Conservation (phyloP, 2,329 filamentous ascomycete genomes). For the Cadophora gregata region DNA sequence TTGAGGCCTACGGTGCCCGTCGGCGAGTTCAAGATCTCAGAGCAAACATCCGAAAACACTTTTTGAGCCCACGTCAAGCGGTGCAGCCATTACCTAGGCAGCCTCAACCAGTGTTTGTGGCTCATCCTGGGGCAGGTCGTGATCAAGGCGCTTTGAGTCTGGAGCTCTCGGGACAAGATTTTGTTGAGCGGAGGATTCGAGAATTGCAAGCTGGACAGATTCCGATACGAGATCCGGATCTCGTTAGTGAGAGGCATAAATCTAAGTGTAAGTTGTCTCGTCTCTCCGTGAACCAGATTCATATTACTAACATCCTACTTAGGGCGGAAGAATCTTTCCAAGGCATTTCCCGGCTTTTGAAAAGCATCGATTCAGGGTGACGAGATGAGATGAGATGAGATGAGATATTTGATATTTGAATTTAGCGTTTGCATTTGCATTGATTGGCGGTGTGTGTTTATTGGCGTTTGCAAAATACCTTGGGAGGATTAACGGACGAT, state of each 20-base stretch:
- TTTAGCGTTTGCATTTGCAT: slow-evolving; percentile 29
- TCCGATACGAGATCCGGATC: slow-evolving; percentile 38
- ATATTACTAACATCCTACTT: slow-evolving; percentile 15
- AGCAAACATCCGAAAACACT: slow-evolving; percentile 22
- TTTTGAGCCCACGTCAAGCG: slow-evolving; percentile 15
- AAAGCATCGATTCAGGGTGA: slow-evolving; percentile 15
- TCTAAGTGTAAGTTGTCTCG: slow-evolving; percentile 32
- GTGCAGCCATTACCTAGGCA: slow-evolving; percentile 24
- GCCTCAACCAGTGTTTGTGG: slow-evolving; percentile 29
- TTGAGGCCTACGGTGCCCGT: slow-evolving; percentile 17
- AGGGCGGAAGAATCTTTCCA: slow-evolving; percentile 38
- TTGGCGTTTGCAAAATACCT: slow-evolving; percentile 22
- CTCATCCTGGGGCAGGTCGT: slow-evolving; percentile 17
- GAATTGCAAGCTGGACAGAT: slow-evolving; percentile 36
- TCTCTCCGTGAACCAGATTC: not conserved
- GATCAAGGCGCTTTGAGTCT: slow-evolving; percentile 12
- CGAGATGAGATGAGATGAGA: not conserved
- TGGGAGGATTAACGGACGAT: slow-evolving; percentile 10
- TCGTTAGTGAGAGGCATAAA: slow-evolving; percentile 23
- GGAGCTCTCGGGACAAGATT: slow-evolving; percentile 29
- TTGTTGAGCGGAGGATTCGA: slow-evolving; percentile 37
- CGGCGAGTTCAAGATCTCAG: slow-evolving; percentile 24
- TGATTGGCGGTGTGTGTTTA: not conserved
- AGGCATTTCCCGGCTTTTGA: slow-evolving; percentile 41
- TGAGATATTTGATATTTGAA: slow-evolving; percentile 23